These are phyloP conservation scores for Fusarium buxicola DNA, from an alignment of 2,329 filamentous ascomycete species.

Conservation along the genomic window DNA sequence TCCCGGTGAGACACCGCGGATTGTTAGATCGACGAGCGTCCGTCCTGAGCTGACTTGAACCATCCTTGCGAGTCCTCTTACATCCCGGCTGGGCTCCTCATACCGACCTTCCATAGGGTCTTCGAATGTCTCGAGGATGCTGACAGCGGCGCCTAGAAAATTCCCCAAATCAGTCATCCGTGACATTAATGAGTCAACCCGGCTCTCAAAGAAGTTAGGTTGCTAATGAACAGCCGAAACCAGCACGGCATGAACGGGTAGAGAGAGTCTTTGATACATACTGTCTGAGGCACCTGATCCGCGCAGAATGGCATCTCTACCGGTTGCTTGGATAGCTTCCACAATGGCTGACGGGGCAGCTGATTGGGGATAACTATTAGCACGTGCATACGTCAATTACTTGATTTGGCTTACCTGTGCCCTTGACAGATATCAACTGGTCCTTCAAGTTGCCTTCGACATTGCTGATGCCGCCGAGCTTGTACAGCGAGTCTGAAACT, in stretches of 20 bases:
- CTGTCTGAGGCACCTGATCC: constrained; percentile 88
- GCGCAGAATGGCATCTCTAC: constrained; percentile 92
- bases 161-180: constrained; percentile 19
- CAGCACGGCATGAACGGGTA: not conserved
- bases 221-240: not conserved
- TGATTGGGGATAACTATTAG: constrained; percentile 44
- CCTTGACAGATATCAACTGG: constrained; percentile 86
- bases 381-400: constrained; percentile 8
- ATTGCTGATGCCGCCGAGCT: constrained; percentile 82
- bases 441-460: constrained; percentile 85
- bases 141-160: constrained; percentile 80
- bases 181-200: not conserved
- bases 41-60: constrained; percentile 85
- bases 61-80: constrained; percentile 91
- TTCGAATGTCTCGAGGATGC: constrained; percentile 90
- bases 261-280: constrained; percentile 58
- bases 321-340: constrained; percentile 86
- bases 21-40: constrained; percentile 88
- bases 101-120: constrained; percentile 61
- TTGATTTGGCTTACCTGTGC: constrained; percentile 69
- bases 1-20: constrained; percentile 84
- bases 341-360: constrained; percentile 92
- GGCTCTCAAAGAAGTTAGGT: not conserved
- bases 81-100: constrained; percentile 63
- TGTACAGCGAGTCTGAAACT: constrained; percentile 81